A percentile compares a stretch with the other conserved stretches of the same genome.
Conservation (phyloP, 495 filamentous ascomycete genomes). For the Hypomontagnella submonticulosa region DNA sequence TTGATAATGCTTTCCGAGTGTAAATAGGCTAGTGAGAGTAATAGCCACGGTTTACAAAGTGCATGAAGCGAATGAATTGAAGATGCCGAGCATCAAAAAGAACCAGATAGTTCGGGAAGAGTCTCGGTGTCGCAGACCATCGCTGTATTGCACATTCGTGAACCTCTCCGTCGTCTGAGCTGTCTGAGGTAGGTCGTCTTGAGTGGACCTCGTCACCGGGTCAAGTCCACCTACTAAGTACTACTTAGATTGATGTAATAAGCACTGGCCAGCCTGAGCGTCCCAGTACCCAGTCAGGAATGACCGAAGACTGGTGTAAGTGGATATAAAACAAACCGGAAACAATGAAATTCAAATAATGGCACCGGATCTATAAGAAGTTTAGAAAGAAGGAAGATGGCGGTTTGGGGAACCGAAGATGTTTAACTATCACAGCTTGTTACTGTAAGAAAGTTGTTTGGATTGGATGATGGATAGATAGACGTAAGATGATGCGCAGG, state of each 20-base stretch:
- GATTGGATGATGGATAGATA: slow-evolving; percentile 6
- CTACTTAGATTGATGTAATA: slow-evolving; percentile 16
- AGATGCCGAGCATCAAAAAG: slow-evolving; percentile 33
- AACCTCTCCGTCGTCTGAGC: slow-evolving; percentile 19
- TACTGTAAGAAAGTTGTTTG: slow-evolving; percentile 11
- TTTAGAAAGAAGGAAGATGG: slow-evolving; percentile 5
- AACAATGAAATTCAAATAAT: slow-evolving; percentile 11
- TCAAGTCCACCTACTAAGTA: not conserved
- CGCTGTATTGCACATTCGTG: slow-evolving; percentile 39
- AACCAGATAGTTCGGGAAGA: slow-evolving; percentile 31
- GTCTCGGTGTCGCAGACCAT: slow-evolving; percentile 36
- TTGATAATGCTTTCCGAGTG: slow-evolving; percentile 3
- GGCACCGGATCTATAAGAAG: slow-evolving; percentile 13
- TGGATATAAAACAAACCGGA: slow-evolving; percentile 10
- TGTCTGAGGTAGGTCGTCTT: slow-evolving; percentile 8
- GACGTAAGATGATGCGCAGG: slow-evolving; percentile 40
- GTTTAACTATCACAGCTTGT: slow-evolving; percentile 14
- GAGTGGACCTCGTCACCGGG: slow-evolving; percentile 4
- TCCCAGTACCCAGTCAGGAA: slow-evolving; percentile 4
- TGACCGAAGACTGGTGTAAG: slow-evolving; percentile 12
- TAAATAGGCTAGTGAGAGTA: slow-evolving; percentile 9
- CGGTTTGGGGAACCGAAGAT: slow-evolving; percentile 10
- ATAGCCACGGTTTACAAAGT: slow-evolving; percentile 15
- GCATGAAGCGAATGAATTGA: slow-evolving; percentile 8
- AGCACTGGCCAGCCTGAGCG: slow-evolving; percentile 25